Evolutionary conservation across 768 basidiomycete genomes (phyloP).

Genomic region (Rossbeevera mucosa): DNA sequence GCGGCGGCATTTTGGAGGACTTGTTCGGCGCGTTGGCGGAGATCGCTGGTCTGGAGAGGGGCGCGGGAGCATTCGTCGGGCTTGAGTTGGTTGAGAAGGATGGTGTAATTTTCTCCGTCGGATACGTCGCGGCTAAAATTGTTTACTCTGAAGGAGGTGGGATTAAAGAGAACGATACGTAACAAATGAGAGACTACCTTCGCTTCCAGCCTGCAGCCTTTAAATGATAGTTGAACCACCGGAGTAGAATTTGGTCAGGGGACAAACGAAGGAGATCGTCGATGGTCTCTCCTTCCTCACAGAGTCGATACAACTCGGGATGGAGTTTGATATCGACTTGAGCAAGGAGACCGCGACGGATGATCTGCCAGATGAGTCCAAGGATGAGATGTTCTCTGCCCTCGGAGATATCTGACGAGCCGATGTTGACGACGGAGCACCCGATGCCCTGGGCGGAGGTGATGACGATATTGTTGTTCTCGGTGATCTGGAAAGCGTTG

Average conservation of each 20-base stretch:
- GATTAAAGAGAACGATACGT: background rate
- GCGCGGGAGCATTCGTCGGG: slow-evolving; percentile 89
- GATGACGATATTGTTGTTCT: slow-evolving; percentile 99
- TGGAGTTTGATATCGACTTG: slow-evolving; percentile 99
- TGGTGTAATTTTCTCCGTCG: slow-evolving; percentile 96
- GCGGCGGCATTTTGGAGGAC: slow-evolving; percentile 90
- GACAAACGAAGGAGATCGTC: slow-evolving; percentile 92
- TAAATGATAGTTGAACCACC: slow-evolving; percentile 99
- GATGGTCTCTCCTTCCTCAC: slow-evolving; percentile 96
- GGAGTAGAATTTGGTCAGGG: slow-evolving; percentile 93
- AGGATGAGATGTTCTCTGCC: slow-evolving; percentile 95
- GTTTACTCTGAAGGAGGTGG: slow-evolving; percentile 60
- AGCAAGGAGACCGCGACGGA: slow-evolving; percentile 84
- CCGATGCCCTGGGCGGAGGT: slow-evolving; percentile 97
- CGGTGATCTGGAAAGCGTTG: slow-evolving; percentile 98
- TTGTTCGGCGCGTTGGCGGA: slow-evolving; percentile 84
- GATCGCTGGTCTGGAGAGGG: slow-evolving; percentile 81
- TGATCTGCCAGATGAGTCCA: slow-evolving; percentile 98
- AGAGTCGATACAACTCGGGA: slow-evolving; percentile 91
- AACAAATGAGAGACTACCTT: slow-evolving; percentile 42
- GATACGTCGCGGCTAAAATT: slow-evolving; percentile 98
- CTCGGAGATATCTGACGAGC: slow-evolving; percentile 86
- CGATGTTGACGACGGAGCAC: slow-evolving; percentile 98
- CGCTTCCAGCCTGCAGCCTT: slow-evolving; percentile 92
- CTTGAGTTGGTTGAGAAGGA: slow-evolving; percentile 93